Conservation (phyloP, 768 basidiomycete species). For the Podaxis carcinomalis region DNA sequence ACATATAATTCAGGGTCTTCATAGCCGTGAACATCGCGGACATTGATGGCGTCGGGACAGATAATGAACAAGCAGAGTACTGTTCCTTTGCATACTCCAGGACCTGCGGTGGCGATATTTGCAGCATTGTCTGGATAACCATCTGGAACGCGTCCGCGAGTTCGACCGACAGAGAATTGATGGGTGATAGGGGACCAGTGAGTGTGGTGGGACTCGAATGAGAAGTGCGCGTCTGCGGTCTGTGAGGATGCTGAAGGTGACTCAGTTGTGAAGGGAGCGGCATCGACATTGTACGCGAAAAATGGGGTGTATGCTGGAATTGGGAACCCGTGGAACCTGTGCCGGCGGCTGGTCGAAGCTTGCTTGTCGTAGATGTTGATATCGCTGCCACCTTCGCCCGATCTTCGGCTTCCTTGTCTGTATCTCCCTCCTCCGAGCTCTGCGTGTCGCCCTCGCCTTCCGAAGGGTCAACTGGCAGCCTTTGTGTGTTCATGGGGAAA, state of each 20-base stretch:
- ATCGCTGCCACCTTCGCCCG: not conserved
- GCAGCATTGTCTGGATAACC: constrained; percentile 87
- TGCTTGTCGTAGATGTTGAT: not conserved
- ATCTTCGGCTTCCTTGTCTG: constrained; percentile 3
- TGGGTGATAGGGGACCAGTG: constrained; percentile 28
- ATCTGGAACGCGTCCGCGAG: constrained; percentile 89
- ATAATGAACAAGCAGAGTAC: constrained; percentile 83
- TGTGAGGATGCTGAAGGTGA: constrained; percentile 66
- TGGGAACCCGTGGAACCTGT: constrained; percentile 19
- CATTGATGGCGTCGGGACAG: constrained; percentile 83
- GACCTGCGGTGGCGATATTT: constrained; percentile 85
- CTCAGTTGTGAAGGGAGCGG: constrained; percentile 79
- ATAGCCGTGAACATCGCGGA: constrained; percentile 87
- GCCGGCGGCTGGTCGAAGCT: not conserved
- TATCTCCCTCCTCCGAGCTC: constrained; percentile 9
- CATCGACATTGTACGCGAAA: constrained; percentile 74
- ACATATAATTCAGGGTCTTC: constrained; percentile 92
- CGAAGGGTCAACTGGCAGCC: not conserved
- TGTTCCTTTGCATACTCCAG: constrained; percentile 93
- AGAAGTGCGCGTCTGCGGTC: constrained; percentile 20
- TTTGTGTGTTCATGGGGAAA: not conserved
- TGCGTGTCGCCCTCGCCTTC: constrained; percentile 4
- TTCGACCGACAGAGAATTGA: constrained; percentile 77
- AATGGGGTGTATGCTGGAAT: constrained; percentile 38
- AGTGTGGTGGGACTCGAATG: constrained; percentile 17